Conservation (phyloP, 176 grass and related monocot genomes). For the Chloris gayana region DNA sequence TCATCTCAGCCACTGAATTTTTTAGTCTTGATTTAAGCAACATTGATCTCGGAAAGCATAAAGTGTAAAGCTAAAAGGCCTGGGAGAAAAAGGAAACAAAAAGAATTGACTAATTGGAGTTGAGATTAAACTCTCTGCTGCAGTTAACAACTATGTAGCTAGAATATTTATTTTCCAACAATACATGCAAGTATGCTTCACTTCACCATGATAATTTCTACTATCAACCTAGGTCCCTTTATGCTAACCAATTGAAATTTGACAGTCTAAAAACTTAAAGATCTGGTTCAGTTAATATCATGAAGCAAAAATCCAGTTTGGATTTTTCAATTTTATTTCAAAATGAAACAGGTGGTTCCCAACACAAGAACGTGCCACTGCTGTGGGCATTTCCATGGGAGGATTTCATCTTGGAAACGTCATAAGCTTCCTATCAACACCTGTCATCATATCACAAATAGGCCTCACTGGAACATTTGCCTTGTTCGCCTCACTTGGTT, state of each 20-base stretch:
- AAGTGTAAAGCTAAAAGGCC: slow-evolving; percentile 5
- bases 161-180: background rate
- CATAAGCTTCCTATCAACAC: slow-evolving; percentile 79
- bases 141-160: background rate
- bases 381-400: slow-evolving; percentile 89
- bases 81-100: background rate
- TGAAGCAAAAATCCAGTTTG: slow-evolving; percentile 16
- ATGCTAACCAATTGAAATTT: slow-evolving; percentile 1
- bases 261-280: slow-evolving; percentile 25
- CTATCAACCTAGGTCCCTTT: background rate
- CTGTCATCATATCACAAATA: slow-evolving; percentile 79
- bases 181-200: background rate
- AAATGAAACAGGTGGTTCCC: slow-evolving; percentile 90
- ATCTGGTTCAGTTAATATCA: background rate
- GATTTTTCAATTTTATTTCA: slow-evolving; percentile 25
- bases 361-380: slow-evolving; percentile 79
- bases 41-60: background rate
- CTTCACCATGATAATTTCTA: background rate
- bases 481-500: slow-evolving; percentile 80
- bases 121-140: background rate
- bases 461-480: slow-evolving; percentile 73
- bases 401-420: slow-evolving; percentile 99
- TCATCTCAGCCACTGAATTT: slow-evolving; percentile 4
- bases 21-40: slow-evolving; percentile 9
- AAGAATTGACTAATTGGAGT: slow-evolving; percentile 8